Evolutionary conservation across 495 filamentous ascomycete genomes (phyloP).

Genomic region (Trypethelium eluteriae): DNA sequence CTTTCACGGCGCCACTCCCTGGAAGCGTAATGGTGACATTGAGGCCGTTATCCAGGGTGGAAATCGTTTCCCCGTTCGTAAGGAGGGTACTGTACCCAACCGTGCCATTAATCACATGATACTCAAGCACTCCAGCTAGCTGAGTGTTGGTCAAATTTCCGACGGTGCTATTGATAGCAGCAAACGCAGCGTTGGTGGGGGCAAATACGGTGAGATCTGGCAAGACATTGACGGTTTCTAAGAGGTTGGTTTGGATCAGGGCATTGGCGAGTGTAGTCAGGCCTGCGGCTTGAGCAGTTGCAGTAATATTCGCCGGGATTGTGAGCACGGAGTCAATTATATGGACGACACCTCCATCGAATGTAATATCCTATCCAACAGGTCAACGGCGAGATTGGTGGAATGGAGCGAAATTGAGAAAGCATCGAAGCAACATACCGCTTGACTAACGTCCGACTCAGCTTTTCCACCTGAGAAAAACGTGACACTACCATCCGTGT

Average conservation of each 20-base stretch:
- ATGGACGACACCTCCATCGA: constrained; percentile 59
- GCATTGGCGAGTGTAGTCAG: constrained; percentile 55
- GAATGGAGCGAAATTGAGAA: background rate
- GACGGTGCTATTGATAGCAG: constrained; percentile 48
- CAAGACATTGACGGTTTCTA: constrained; percentile 35
- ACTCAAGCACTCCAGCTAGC: constrained; percentile 45
- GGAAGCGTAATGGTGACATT: constrained; percentile 45
- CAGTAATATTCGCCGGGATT: constrained; percentile 46
- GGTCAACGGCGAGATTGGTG: background rate
- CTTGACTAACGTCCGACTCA: constrained; percentile 29
- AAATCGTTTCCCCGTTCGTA: constrained; percentile 38
- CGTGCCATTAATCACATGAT: constrained; percentile 51
- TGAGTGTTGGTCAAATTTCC: constrained; percentile 40
- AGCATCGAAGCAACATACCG: constrained; percentile 25
- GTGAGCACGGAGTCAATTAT: constrained; percentile 53
- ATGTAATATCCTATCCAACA: constrained; percentile 43
- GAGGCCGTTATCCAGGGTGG: constrained; percentile 37
- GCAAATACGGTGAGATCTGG: constrained; percentile 49
- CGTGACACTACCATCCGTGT: constrained; percentile 27
- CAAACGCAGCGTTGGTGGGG: constrained; percentile 37
- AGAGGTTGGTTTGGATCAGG: constrained; percentile 40
- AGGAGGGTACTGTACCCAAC: constrained; percentile 47
- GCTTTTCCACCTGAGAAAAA: constrained; percentile 35
- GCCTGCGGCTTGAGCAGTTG: constrained; percentile 44
- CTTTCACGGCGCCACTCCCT: constrained; percentile 44